Base-by-base conservation (phyloP, 2,329 filamentous ascomycete species). In the Sphaerostilbella broomeana region DNA sequence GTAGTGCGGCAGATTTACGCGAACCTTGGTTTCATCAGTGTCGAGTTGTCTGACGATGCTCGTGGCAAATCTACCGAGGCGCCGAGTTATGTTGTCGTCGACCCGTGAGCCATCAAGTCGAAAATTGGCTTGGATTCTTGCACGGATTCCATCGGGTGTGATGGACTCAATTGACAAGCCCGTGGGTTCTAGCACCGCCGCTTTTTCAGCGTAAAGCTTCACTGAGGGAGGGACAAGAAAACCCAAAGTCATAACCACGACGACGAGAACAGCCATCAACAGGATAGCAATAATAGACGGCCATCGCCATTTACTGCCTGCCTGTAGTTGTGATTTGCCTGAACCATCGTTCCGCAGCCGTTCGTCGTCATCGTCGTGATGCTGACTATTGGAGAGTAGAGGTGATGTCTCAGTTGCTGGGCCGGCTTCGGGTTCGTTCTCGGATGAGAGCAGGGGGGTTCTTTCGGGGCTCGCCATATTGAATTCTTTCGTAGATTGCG, bases 151-250 rank as follows among this genome's bases (percentile, higher is more conserved):
- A 43, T 81, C 73, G 6, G 77, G 57, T 0, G 87, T 95, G 49
- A 95, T 84, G 2, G 84, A 86, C 53, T 92, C 84, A 44, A 98
- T 79, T 2, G 88, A 87, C 15, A 98, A 64, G 49, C 81, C 84
- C 5, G 83, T 88, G 2, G 92, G 86, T 55, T 89, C 79, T 49
- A 98, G 76, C 13, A 90, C 79, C 17, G 82, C 73, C 3, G 89
- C 86, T 59, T 89, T 73, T 62, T 90, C 83, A 34, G 84, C 86
- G 61, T 98, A 98, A 56, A 86, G 76, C 61, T 94, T 79, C 9
- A 94, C 77, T 6, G 82, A 77, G 12, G 83, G 79, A 2, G 90
- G 89, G 0, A 84, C 77, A 38, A 94, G 75, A 63, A 95, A 95
- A 12, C 81, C 86, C 40, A 90, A 67, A 12, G 84, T 63, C 43